Evolutionary conservation across 75 land plant genomes (phyloP).

Genomic region (Selaginella moellendorffii): DNA sequence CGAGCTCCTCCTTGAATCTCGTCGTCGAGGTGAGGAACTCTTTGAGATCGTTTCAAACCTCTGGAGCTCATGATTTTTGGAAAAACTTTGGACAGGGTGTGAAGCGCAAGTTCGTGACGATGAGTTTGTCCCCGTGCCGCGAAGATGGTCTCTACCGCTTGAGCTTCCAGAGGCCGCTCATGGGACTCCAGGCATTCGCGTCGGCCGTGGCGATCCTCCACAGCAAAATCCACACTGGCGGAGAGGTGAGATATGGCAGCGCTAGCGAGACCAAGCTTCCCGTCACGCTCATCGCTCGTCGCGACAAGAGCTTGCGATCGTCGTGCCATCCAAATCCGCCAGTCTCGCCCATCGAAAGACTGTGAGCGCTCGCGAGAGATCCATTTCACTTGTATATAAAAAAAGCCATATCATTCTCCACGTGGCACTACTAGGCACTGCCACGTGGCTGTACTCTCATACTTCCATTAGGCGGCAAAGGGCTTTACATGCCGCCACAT

Average conservation of each 20-base stretch:
- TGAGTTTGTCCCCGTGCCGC: constrained; percentile 26
- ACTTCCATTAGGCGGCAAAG: too few relatives aligned
- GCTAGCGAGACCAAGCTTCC: not conserved
- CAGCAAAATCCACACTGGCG: not conserved
- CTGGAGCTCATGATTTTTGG: not conserved
- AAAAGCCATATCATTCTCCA: not conserved
- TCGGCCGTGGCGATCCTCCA: constrained; percentile 38
- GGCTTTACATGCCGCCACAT: too few relatives aligned
- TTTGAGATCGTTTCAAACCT: not conserved
- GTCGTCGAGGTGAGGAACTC: constrained; percentile 22
- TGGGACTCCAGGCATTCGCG: constrained; percentile 47
- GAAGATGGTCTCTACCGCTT: constrained; percentile 32
- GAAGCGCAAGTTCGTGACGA: constrained; percentile 25
- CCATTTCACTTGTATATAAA: not conserved
- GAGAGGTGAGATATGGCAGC: not conserved
- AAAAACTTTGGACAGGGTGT: not conserved
- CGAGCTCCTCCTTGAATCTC: not conserved
- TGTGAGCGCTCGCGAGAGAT: not conserved
- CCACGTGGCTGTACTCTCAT: too few relatives aligned
- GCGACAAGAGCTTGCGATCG: not conserved
- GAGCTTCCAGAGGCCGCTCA: constrained; percentile 28
- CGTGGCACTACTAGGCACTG: too few relatives aligned
- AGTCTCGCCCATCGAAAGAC: not conserved
- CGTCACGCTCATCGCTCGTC: not conserved
- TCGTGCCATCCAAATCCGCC: not conserved